Conservation (phyloP, 805 yeast species). For the Candida incommunis region DNA sequence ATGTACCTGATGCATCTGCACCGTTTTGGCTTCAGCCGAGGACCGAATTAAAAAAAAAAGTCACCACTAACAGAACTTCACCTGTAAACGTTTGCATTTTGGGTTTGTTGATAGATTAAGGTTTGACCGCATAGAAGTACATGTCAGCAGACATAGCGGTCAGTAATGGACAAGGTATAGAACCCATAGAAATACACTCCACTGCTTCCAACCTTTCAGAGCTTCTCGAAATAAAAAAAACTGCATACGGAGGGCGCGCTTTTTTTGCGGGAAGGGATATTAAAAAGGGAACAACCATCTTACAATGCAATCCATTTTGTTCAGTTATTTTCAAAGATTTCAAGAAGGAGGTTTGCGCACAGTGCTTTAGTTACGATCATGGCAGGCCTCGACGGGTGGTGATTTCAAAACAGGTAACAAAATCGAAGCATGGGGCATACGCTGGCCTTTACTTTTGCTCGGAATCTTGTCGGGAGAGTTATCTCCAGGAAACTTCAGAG, state of each 20-base stretch:
- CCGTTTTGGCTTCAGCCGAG: no score
- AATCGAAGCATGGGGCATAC: constrained; percentile 16
- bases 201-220: no score
- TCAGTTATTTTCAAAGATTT: constrained; percentile 36
- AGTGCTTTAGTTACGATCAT: constrained; percentile 35
- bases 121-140: no score
- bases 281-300: constrained; percentile 27
- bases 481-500: background rate
- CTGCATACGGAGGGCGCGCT: constrained; percentile 48
- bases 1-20: no score
- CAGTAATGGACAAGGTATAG: no score
- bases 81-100: no score
- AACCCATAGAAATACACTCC: no score
- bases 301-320: constrained; percentile 32
- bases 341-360: constrained; percentile 47
- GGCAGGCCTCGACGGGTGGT: constrained; percentile 27
- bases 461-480: constrained; percentile 26
- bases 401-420: constrained; percentile 4
- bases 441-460: constrained; percentile 43
- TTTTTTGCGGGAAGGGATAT: constrained; percentile 36
- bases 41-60: no score
- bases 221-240: constrained; percentile 11
- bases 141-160: no score
- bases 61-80: no score
- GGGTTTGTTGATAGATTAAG: no score